Base-by-base conservation (phyloP, 345 rosid genomes). In the Psidium guajava region DNA sequence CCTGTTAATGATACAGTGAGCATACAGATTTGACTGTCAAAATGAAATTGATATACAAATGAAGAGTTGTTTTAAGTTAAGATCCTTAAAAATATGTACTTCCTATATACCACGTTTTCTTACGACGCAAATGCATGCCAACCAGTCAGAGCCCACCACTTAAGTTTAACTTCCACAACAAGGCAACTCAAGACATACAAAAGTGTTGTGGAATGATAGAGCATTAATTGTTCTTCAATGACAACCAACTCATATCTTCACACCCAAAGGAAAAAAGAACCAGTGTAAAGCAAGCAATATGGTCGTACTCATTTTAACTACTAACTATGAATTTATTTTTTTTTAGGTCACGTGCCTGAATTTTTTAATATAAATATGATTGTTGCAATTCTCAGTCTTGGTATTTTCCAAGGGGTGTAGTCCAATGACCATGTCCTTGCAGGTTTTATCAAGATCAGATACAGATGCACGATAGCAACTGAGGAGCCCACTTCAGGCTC, bases 1-100 rank as follows among this genome's bases (percentile, higher is more conserved):
- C 98, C 99, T 97, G 90, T 87, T 82, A 82, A 82, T 13, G 53
- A n/a, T 7, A 22, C 82, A 80, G 28, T 44, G 82, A 80, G 28
- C 42, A 80, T 49, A 44, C 82, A 80, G 53, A 80, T 77, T 21
- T 77, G 82, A 50, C 27, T 36, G 27, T 25, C 51, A 77, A 73
- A 42, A 42, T 27, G 57, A 82, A 8, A 11, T 47, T 50, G 0
- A 52, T 55, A 82, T 22, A 18, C 57, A 16, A 49, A 55, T 82
- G n/a, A 53, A 82, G 25, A 36, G 47, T 36, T 32, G 18, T 64
- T 69, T 36, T 69, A 16, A 22, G 20, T 47, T 36, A 69, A 42
- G 80, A 36, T 36, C 80, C 80, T 69, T 5, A 36, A 5, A 18
- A 69, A 69, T 36, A 36, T 69, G 47, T 8, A 64, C 5, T 64